Percentiles rank a stretch among this genome's conserved stretches.
phyloP scores from a whole-genome alignment of 345 rosid genomes.

The Streptanthus diversifolius region DNA sequence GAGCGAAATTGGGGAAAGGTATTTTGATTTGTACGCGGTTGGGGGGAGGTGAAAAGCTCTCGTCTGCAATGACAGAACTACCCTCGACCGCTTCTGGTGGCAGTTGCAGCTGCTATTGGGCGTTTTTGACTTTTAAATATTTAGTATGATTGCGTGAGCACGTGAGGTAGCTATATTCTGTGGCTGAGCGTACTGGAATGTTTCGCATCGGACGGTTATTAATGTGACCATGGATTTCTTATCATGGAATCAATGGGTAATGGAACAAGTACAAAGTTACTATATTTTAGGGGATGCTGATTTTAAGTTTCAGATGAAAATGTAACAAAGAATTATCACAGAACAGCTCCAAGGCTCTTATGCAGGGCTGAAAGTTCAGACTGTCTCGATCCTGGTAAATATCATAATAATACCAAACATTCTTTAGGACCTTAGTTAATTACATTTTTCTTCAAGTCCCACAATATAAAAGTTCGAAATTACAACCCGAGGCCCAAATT shows the following conservation, averaged over 20 bases:
- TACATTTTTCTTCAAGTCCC: background rate
- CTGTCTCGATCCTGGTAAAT: too few species aligned
- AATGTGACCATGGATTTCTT: background rate
- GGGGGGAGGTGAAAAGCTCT: slow-evolving; percentile 4
- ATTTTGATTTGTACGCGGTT: slow-evolving; percentile 21
- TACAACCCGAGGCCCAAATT: background rate
- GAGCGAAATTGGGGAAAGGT: slow-evolving; percentile 15
- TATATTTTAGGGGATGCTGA: background rate
- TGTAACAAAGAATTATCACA: too few species aligned
- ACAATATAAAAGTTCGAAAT: background rate
- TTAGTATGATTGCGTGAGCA: slow-evolving; percentile 18
- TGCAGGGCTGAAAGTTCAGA: too few species aligned
- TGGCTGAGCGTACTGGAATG: background rate
- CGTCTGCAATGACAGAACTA: background rate
- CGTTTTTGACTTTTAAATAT: slow-evolving; percentile 18
- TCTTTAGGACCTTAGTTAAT: background rate
- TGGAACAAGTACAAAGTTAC: background rate
- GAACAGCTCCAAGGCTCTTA: too few species aligned
- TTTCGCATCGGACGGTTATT: slow-evolving; percentile 5
- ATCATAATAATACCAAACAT: too few species aligned
- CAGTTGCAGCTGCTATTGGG: slow-evolving; percentile 29
- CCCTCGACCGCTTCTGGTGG: slow-evolving; percentile 27
- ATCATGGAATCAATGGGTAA: background rate
- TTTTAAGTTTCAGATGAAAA: background rate
- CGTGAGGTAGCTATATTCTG: slow-evolving; percentile 16